Percentiles rank a stretch among this genome's conserved stretches.
These are phyloP conservation scores for Geotrichum cucujoidarum DNA, from an alignment of 1,139 yeast species.

Conservation along the genomic window DNA sequence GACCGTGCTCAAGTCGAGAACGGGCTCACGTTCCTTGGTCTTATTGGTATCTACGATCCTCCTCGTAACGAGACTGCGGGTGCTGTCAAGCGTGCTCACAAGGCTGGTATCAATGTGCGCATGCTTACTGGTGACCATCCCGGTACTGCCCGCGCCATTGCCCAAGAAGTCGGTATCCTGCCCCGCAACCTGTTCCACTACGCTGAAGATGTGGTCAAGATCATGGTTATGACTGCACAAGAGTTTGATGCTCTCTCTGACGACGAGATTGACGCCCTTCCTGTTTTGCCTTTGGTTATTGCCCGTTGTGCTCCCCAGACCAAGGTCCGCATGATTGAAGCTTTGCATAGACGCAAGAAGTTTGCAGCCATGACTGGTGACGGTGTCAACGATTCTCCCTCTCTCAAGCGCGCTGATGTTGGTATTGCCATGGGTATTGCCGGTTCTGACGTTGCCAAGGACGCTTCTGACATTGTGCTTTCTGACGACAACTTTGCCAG, in stretches of 20 bases:
- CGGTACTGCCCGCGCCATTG: slow-evolving; percentile 76
- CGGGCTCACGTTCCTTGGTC: slow-evolving; percentile 56
- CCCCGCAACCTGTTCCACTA: slow-evolving; percentile 66
- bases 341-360: slow-evolving; percentile 64
- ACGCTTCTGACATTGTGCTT: slow-evolving; percentile 70
- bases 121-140: slow-evolving; percentile 88
- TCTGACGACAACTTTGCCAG: slow-evolving; percentile 77
- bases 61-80: slow-evolving; percentile 69
- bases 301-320: slow-evolving; percentile 87
- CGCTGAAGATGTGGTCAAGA: slow-evolving; percentile 53
- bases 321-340: slow-evolving; percentile 78
- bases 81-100: slow-evolving; percentile 64
- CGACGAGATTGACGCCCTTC: slow-evolving; percentile 59
- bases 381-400: slow-evolving; percentile 82
- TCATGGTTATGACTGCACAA: slow-evolving; percentile 72
- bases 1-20: slow-evolving; percentile 53
- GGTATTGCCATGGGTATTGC: slow-evolving; percentile 86
- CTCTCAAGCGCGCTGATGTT: slow-evolving; percentile 73
- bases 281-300: slow-evolving; percentile 70
- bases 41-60: slow-evolving; percentile 79
- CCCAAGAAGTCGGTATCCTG: slow-evolving; percentile 78
- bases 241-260: slow-evolving; percentile 65
- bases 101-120: slow-evolving; percentile 75
- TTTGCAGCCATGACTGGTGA: slow-evolving; percentile 87
- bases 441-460: slow-evolving; percentile 79